phyloP scores from a whole-genome alignment of 2,329 filamentous ascomycete genomes.

The Orbilia javanica region DNA sequence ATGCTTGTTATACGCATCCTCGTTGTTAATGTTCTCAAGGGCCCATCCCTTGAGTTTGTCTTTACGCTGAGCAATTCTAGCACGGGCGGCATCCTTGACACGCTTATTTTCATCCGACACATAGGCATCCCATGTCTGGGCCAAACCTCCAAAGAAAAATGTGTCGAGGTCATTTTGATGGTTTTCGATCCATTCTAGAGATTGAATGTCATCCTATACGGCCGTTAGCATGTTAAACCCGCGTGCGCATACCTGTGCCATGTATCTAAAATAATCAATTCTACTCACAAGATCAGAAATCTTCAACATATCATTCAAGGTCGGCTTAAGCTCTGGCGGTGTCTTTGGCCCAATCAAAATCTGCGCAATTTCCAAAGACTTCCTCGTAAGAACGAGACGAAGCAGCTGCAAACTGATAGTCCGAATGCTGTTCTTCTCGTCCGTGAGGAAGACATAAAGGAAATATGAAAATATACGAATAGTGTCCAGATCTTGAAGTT shows the following conservation, averaged over 20 bases:
- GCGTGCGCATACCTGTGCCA: no score
- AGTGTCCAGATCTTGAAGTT: slow-evolving; percentile 83
- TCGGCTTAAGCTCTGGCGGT: slow-evolving; percentile 50
- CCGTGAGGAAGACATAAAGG: slow-evolving; percentile 88
- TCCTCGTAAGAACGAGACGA: slow-evolving; percentile 41
- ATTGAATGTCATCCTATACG: slow-evolving; percentile 80
- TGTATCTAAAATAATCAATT: neutral
- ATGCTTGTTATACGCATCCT: slow-evolving; percentile 82
- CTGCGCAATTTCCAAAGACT: slow-evolving; percentile 43
- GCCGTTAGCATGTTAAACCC: neutral
- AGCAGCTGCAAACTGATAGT: slow-evolving; percentile 55
- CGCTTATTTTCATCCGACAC: slow-evolving; percentile 83
- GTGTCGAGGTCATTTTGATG: slow-evolving; percentile 82
- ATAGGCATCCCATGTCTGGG: slow-evolving; percentile 88
- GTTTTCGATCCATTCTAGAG: slow-evolving; percentile 87
- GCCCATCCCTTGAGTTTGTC: slow-evolving; percentile 88
- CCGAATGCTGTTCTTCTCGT: slow-evolving; percentile 66
- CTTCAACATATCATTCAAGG: slow-evolving; percentile 47
- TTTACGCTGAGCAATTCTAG: slow-evolving; percentile 78
- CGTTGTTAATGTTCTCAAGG: slow-evolving; percentile 74
- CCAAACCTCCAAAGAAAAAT: slow-evolving; percentile 84
- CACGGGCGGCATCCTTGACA: slow-evolving; percentile 80
- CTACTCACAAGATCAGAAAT: slow-evolving; percentile 52
- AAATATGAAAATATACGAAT: slow-evolving; percentile 91
- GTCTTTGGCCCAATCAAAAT: slow-evolving; percentile 54